Base-by-base conservation (phyloP, 768 basidiomycete species). In the Suillus weaverae region DNA sequence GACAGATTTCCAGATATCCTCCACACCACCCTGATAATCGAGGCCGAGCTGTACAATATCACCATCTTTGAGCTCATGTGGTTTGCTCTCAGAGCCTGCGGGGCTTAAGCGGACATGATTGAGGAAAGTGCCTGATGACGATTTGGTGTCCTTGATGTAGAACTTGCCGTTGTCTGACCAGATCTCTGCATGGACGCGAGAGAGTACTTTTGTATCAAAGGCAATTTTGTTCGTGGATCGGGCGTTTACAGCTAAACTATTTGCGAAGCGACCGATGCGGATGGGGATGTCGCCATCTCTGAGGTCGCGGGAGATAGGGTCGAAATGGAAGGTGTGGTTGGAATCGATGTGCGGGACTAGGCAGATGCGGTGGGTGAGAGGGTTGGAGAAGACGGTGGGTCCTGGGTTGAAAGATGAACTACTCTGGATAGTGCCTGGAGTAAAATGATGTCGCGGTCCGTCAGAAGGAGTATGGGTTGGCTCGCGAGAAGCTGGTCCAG, bases 1-100 rank as follows among this genome's bases (percentile, higher is more conserved):
- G 65, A 99, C 94, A 64, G 92, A 94, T 79, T 97, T 91, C 77
- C 97, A 98, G 61, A 97, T 95, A 76, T 98, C 96, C 80, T 98
- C 95, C 9, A 92, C 87, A 0, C 97, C 97, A 6, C 97, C 97
- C 76, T 98, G 96, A 78, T 97, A 99, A 74, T 99, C 97, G 33
- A 99, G 94, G 3, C 97, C 97, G 1, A 98, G 87, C 78, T 98
- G 97, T 22, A 99, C 78, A 33, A 98, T 85, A 78, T 98, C 96
- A 1, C 97, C 97, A 66, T 98, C 96, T 78, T 91, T 94, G 70
- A 98, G 81, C 66, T 85, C 85, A 65, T 83, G 89, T 1, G 94
- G 86, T 44, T 87, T 80, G 5, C 89, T 91, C 74, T 97, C 96
- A 9, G 86, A 84, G 56, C 90, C 91, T 13, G 96, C 95, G 0